phyloP scores from a whole-genome alignment of 2,329 filamentous ascomycete species.

The Helotiales sp. region DNA sequence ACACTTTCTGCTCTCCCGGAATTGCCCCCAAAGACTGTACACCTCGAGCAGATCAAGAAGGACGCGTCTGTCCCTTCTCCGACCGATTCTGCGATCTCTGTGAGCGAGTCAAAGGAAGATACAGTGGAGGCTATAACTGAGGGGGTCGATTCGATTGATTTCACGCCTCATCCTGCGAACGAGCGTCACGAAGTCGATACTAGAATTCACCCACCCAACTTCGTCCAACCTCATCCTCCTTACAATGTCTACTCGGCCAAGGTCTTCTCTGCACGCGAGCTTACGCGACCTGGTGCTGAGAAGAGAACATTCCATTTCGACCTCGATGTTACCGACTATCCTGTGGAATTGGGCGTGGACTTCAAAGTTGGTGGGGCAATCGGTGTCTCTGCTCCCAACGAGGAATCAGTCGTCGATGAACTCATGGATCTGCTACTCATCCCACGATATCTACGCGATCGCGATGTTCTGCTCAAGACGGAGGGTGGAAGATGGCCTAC shows the following conservation, averaged over 20 bases:
- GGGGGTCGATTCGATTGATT: slow-evolving; percentile 30
- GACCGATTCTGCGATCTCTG: slow-evolving; percentile 49
- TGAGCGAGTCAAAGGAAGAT: slow-evolving; percentile 30
- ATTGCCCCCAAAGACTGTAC: slow-evolving; percentile 74
- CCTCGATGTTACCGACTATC: slow-evolving; percentile 93
- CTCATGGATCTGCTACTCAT: slow-evolving; percentile 80
- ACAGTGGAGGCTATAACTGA: neutral
- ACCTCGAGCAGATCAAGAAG: slow-evolving; percentile 59
- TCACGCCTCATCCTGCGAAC: slow-evolving; percentile 30
- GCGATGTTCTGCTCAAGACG: slow-evolving; percentile 77
- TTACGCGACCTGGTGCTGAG: slow-evolving; percentile 86
- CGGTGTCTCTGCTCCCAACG: slow-evolving; percentile 88
- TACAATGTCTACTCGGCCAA: slow-evolving; percentile 91
- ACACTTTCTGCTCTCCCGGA: slow-evolving; percentile 69
- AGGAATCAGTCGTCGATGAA: slow-evolving; percentile 73
- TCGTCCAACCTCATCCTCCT: slow-evolving; percentile 92
- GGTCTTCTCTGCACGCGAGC: slow-evolving; percentile 78
- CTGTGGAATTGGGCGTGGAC: slow-evolving; percentile 78
- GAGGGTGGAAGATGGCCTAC: slow-evolving; percentile 88
- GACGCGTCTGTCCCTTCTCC: slow-evolving; percentile 42
- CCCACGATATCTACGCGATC: slow-evolving; percentile 80
- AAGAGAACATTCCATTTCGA: slow-evolving; percentile 98
- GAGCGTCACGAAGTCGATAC: slow-evolving; percentile 48
- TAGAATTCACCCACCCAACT: slow-evolving; percentile 73
- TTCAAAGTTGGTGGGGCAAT: slow-evolving; percentile 97